Base-by-base conservation (phyloP, 176 grass and related monocot species). In the Puya raimondii region DNA sequence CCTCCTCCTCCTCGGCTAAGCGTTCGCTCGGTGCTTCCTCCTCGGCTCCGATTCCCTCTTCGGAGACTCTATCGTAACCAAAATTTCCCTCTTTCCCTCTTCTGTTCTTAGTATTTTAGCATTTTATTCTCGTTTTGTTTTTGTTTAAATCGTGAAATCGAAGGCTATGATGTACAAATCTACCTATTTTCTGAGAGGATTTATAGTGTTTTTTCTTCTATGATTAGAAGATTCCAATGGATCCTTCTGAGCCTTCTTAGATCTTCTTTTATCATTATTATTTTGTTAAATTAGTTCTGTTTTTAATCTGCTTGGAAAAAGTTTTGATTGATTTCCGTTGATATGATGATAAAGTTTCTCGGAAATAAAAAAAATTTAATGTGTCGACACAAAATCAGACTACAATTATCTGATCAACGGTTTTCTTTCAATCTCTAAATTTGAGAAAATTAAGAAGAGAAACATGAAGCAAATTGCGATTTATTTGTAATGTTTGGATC, bases 381-480 rank as follows among this genome's bases (percentile, higher is more conserved):
- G 52, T 96, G 91, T 91, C 82, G 73, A 66, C 49, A 14, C 0
- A 84, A 65, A 70, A 53, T 88, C 85, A 96, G 85, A 96, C 85
- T 88, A 96, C 92, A 96, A 88, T 91, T 96, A 96, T 96, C 92
- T 96, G 85, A 96, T 91, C 92, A 54, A 73, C 72, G 54, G 25
- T 42, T 42, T 4, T 42, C 33, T 6, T 42, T 42, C 33, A 42
- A 42, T 42, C 33, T 42, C 5, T 6, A 42, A 42, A 42, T 42
- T 42, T 7, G 33, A 7, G 33, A 42, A 7, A 42, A 42, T 6
- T 42, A 42, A 42, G 33, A 42, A 42, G 33, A 42, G 4, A 0
- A 49, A 9, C 53, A 58, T 57, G 47, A n/a, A 2, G 7, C 0
- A 61, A 10, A 0, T 11, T 20, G 2, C 47, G 0, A 1, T 70